Conservation (phyloP, 768 basidiomycete species). For the Macrolepiota dolichaula region DNA sequence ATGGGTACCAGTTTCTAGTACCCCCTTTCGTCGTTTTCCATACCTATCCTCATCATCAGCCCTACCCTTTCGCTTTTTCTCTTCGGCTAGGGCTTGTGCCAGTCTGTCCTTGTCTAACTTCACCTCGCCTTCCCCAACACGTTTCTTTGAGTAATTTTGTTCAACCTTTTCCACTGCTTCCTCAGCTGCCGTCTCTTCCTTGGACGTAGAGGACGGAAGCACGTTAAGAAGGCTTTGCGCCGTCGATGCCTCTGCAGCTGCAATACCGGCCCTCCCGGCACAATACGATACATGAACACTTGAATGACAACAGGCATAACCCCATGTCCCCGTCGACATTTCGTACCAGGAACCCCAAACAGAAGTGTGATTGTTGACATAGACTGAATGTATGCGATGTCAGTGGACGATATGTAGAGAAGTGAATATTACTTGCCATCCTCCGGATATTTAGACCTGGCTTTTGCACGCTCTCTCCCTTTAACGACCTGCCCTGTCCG, state of each 20-base stretch:
- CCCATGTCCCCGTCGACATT: slow-evolving; percentile 69
- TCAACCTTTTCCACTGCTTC: slow-evolving; percentile 42
- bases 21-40: slow-evolving; percentile 56
- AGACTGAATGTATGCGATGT: slow-evolving; percentile 45
- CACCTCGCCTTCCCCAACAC: slow-evolving; percentile 81
- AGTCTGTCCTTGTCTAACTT: slow-evolving; percentile 69
- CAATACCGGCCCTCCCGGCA: slow-evolving; percentile 81
- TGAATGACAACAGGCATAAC: slow-evolving; percentile 94
- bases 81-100: slow-evolving; percentile 68
- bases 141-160: slow-evolving; percentile 74
- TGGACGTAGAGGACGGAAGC: slow-evolving; percentile 25
- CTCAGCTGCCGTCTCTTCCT: slow-evolving; percentile 19
- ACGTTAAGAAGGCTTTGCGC: slow-evolving; percentile 63
- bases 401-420: slow-evolving; percentile 10
- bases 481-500: slow-evolving; percentile 87
- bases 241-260: slow-evolving; percentile 72
- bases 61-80: slow-evolving; percentile 72
- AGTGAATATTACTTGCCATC: slow-evolving; percentile 63
- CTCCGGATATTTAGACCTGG: slow-evolving; percentile 91
- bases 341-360: slow-evolving; percentile 99
- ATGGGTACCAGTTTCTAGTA: slow-evolving; percentile 46
- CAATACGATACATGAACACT: slow-evolving; percentile 85
- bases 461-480: slow-evolving; percentile 86
- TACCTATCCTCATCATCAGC: slow-evolving; percentile 51
- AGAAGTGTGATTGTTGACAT: slow-evolving; percentile 87